Conservation (phyloP, 2,329 filamentous ascomycete genomes). For the Thielaviopsis ethacetica region DNA sequence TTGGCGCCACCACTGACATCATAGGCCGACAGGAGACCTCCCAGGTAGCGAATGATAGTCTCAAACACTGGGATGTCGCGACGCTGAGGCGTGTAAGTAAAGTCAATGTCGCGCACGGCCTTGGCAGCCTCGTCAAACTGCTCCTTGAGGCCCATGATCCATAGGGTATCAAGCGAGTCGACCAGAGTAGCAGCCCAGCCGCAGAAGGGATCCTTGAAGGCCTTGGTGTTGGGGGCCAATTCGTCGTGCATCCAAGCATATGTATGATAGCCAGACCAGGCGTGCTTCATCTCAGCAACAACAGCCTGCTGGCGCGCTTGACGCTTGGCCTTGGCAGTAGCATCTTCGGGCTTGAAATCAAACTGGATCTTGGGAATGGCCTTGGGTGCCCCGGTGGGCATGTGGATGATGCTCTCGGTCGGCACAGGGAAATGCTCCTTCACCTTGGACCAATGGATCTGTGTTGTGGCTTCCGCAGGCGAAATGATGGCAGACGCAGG, state of each 20-base stretch:
- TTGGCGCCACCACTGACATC: conserved; percentile 55
- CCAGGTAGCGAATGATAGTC: conserved; percentile 80
- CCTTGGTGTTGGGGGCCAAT: conserved; percentile 53
- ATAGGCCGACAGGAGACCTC: conserved; percentile 71
- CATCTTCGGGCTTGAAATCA: conserved; percentile 49
- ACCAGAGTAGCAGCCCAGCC: conserved; percentile 82
- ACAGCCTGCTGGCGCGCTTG: conserved; percentile 48
- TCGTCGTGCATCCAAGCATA: conserved; percentile 81
- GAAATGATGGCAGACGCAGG: not conserved
- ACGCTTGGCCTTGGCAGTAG: conserved; percentile 42
- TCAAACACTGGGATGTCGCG: conserved; percentile 77
- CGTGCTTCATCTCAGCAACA: conserved; percentile 56
- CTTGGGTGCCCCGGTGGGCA: conserved; percentile 58
- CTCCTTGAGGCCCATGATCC: conserved; percentile 66
- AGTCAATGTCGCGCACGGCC: conserved; percentile 60
- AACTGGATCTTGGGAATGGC: conserved; percentile 63
- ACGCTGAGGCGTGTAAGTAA: conserved; percentile 49
- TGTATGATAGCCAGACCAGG: conserved; percentile 69
- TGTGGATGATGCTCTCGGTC: conserved; percentile 49
- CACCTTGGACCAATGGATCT: conserved; percentile 56
- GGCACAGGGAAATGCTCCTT: conserved; percentile 65
- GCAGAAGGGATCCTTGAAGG: conserved; percentile 65
- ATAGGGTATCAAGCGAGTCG: conserved; percentile 67
- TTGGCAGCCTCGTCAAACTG: conserved; percentile 68
- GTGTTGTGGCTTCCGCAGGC: not conserved